Conservation (phyloP, 2,329 filamentous ascomycete species). For the Diaporthe vexans region DNA sequence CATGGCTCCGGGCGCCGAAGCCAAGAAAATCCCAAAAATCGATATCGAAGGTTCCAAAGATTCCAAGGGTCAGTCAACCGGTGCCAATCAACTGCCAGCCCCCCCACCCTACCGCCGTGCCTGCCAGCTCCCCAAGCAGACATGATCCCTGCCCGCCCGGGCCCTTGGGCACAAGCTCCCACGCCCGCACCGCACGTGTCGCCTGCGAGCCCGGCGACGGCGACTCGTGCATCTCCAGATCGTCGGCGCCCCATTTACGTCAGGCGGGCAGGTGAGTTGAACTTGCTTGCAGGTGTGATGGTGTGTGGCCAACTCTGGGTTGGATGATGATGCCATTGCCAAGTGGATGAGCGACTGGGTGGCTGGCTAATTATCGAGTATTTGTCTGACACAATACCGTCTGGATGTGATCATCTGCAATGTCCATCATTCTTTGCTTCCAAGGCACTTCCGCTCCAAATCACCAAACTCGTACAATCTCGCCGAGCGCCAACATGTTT, state of each 20-base stretch:
- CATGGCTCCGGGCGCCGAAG: slow-evolving; percentile 16
- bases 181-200: slow-evolving; percentile 5
- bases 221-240: slow-evolving; percentile 33
- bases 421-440: not conserved
- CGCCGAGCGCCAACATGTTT: not conserved
- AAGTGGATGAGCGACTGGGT: not conserved
- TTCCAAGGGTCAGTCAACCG: not conserved
- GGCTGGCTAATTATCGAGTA: too few relatives aligned
- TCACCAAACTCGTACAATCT: not conserved
- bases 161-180: not conserved
- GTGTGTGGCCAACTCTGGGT: slow-evolving; percentile 8
- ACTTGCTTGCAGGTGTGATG: not conserved
- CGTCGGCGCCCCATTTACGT: slow-evolving; percentile 17
- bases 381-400: not conserved
- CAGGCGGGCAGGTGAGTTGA: not conserved
- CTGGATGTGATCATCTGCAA: not conserved
- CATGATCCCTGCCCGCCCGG: not conserved
- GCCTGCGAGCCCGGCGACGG: not conserved
- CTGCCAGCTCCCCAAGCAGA: not conserved
- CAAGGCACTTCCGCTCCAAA: not conserved
- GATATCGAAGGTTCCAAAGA: slow-evolving; percentile 21
- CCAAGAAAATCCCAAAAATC: not conserved
- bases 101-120: not conserved
- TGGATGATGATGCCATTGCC: slow-evolving; percentile 15
- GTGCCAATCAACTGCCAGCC: not conserved